phyloP scores from a whole-genome alignment of 2,329 filamentous ascomycete species.

The Metarhizium anisopliae region DNA sequence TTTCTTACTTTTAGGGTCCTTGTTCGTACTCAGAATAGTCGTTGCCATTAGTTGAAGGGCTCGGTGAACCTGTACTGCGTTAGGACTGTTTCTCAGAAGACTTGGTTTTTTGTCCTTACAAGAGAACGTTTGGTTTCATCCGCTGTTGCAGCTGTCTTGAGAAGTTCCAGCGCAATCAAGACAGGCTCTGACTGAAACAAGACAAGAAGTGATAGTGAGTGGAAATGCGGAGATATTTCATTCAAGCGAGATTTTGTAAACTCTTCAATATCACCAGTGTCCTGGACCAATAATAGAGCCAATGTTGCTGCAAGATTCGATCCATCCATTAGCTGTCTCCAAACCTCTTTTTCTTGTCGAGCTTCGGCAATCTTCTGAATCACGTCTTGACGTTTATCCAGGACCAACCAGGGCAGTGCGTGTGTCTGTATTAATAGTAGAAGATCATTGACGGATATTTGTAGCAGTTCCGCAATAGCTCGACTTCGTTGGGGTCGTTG shows the following conservation, averaged over 20 bases:
- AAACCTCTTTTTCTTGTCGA: constrained; percentile 58
- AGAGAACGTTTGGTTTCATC: constrained; percentile 45
- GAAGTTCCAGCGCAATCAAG: constrained; percentile 66
- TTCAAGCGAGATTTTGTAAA: constrained; percentile 61
- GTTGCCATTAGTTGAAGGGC: constrained; percentile 38
- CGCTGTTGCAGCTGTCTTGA: constrained; percentile 69
- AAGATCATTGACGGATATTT: constrained; percentile 65
- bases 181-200: constrained; percentile 70
- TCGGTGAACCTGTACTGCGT: constrained; percentile 32
- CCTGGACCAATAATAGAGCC: constrained; percentile 50
- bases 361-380: constrained; percentile 75
- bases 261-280: constrained; percentile 47
- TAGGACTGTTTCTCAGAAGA: constrained; percentile 11
- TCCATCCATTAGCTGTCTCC: constrained; percentile 43
- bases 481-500: constrained; percentile 74
- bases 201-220: constrained; percentile 53
- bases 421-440: constrained; percentile 68
- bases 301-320: constrained; percentile 50
- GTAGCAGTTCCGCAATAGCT: constrained; percentile 71
- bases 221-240: constrained; percentile 62
- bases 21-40: constrained; percentile 29
- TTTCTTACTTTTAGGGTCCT: constrained; percentile 38
- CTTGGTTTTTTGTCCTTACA: constrained; percentile 33
- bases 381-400: constrained; percentile 67
- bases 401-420: constrained; percentile 77